A percentile compares a stretch with the other conserved stretches of the same genome.
phyloP scores from a whole-genome alignment of 1,284 basidiomycete species.

The Cutaneotrichosporon sp. region DNA sequence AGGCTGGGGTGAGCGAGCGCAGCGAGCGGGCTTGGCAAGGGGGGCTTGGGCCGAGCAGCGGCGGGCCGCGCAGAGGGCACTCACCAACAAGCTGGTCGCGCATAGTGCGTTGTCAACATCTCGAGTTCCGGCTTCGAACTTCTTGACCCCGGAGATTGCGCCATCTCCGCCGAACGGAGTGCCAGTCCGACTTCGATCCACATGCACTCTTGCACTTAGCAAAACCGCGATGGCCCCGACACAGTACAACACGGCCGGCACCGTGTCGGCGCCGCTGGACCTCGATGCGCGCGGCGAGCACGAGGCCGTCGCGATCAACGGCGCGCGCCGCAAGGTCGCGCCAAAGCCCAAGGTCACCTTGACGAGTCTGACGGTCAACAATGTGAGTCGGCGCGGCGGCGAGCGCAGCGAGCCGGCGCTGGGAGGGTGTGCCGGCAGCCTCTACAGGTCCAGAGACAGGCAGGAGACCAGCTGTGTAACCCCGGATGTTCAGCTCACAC shows the following conservation, averaged over 20 bases:
- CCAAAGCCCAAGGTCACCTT: constrained; percentile 52
- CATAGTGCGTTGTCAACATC: neutral
- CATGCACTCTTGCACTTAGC: neutral
- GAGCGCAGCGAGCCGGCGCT: too few relatives aligned
- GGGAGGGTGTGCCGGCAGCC: too few relatives aligned
- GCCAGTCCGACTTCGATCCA: too few relatives aligned
- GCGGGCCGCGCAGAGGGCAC: constrained; percentile 5
- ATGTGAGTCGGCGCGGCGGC: too few relatives aligned
- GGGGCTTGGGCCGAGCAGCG: too few relatives aligned
- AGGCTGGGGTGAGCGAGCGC: constrained; percentile 10
- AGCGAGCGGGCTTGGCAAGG: too few relatives aligned
- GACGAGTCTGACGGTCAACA: constrained; percentile 52
- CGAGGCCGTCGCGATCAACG: constrained; percentile 34
- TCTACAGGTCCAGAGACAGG: too few relatives aligned
- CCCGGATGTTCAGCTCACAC: too few relatives aligned
- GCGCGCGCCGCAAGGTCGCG: constrained; percentile 28
- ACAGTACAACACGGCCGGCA: constrained; percentile 44
- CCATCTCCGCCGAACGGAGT: neutral
- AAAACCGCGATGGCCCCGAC: constrained; percentile 8
- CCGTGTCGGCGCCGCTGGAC: constrained; percentile 47
- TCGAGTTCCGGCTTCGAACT: neutral
- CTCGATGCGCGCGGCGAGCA: constrained; percentile 45
- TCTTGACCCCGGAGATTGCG: neutral
- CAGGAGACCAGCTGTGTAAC: too few relatives aligned
- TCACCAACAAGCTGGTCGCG: constrained; percentile 21